A percentile compares a stretch with the other conserved stretches of the same genome.
Evolutionary conservation across 2,329 filamentous ascomycete genomes (phyloP).

Genomic region (Zalaria sp.): DNA sequence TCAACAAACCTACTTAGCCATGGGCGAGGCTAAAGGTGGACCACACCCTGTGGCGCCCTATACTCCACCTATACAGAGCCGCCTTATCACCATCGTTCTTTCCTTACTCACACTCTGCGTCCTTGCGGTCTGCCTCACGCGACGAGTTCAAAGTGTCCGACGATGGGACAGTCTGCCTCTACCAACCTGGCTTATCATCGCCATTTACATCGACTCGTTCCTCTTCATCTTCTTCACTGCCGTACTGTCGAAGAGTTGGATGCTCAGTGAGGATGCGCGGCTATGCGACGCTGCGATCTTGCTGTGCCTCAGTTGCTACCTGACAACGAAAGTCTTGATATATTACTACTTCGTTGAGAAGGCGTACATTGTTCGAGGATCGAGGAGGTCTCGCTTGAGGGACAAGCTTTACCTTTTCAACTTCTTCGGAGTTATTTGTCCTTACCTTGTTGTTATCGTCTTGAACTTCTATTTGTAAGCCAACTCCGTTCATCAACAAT

Average conservation of each 20-base stretch:
- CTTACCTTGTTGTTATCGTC: constrained; percentile 30
- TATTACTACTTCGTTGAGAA: constrained; percentile 53
- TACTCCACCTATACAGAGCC: too few species aligned
- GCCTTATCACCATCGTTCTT: constrained; percentile 11
- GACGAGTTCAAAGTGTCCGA: constrained; percentile 12
- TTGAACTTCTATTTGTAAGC: constrained; percentile 48
- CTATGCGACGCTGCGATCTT: constrained; percentile 46
- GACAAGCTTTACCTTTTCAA: constrained; percentile 49
- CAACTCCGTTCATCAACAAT: background rate
- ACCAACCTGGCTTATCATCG: constrained; percentile 31
- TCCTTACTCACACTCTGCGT: constrained; percentile 13
- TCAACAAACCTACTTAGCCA: too few species aligned
- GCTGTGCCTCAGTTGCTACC: constrained; percentile 27
- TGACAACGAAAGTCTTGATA: constrained; percentile 27
- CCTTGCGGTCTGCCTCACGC: constrained; percentile 10
- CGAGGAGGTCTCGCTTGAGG: constrained; percentile 35
- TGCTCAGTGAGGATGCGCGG: constrained; percentile 35
- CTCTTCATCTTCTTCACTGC: constrained; percentile 44
- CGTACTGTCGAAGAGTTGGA: constrained; percentile 42
- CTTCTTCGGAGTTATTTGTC: constrained; percentile 30
- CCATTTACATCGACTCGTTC: constrained; percentile 47
- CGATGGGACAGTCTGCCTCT: constrained; percentile 13
- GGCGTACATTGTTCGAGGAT: constrained; percentile 46
- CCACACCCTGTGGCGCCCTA: too few species aligned
- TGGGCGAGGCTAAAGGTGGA: too few species aligned